phyloP scores from a whole-genome alignment of 2,329 filamentous ascomycete genomes.

The Lachnellula willkommii region DNA sequence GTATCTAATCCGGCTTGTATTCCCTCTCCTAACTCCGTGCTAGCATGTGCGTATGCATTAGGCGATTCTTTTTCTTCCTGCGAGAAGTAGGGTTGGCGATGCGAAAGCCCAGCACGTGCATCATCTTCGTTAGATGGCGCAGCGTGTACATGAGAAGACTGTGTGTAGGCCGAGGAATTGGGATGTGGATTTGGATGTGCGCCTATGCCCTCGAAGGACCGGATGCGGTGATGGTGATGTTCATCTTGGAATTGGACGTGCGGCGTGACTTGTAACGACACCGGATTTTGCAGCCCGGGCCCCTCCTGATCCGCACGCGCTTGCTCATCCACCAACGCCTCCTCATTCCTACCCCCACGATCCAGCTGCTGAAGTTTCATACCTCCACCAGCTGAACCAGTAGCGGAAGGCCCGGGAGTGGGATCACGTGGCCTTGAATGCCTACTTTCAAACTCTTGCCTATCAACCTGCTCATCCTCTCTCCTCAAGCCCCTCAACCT shows the following conservation, averaged over 20 bases:
- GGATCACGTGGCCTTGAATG: constrained; percentile 14
- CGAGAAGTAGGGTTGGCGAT: neutral
- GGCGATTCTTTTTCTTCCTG: neutral
- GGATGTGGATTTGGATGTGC: constrained; percentile 12
- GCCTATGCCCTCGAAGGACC: constrained; percentile 18
- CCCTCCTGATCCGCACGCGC: neutral
- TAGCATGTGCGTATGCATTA: too few relatives aligned
- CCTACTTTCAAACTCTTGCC: constrained; percentile 15
- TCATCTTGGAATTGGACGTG: neutral
- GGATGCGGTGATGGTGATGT: constrained; percentile 6
- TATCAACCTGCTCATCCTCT: constrained; percentile 3
- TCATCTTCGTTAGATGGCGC: neutral
- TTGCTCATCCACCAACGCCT: neutral
- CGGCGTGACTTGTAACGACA: neutral
- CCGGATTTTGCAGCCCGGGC: neutral
- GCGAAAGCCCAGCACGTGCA: neutral
- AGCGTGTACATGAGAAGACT: neutral
- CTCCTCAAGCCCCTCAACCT: neutral
- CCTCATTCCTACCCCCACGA: too few relatives aligned
- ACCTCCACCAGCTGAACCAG: too few relatives aligned
- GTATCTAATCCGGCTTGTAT: constrained; percentile 3
- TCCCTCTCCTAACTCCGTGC: neutral
- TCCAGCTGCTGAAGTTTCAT: too few relatives aligned
- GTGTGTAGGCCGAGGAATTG: constrained; percentile 8
- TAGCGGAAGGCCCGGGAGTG: neutral